These are phyloP conservation scores for Nigrograna mackinnonii DNA, from an alignment of 2,329 filamentous ascomycete genomes.

Conservation along the genomic window DNA sequence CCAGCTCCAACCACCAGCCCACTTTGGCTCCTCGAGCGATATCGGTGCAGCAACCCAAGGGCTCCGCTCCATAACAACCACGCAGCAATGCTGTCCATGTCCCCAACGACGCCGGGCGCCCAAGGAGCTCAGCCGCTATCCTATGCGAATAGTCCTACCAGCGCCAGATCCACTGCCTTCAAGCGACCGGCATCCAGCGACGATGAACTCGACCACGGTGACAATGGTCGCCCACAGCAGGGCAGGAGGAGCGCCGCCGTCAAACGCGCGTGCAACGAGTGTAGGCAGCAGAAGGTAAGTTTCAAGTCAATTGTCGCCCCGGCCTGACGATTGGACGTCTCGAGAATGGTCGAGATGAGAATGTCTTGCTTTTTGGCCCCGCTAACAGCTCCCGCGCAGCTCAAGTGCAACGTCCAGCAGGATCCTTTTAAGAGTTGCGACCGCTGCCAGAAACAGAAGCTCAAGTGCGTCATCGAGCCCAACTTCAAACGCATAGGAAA, in stretches of 20 bases:
- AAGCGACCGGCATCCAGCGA: slow-evolving; percentile 42
- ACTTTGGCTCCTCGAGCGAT: slow-evolving; percentile 14
- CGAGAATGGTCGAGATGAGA: background rate
- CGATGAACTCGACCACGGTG: slow-evolving; percentile 37
- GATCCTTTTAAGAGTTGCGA: slow-evolving; percentile 79
- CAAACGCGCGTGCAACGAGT: slow-evolving; percentile 84
- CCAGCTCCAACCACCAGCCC: slow-evolving; percentile 1
- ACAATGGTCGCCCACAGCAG: slow-evolving; percentile 8
- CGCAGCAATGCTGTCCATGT: slow-evolving; percentile 25
- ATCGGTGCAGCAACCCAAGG: slow-evolving; percentile 13
- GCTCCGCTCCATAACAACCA: slow-evolving; percentile 4
- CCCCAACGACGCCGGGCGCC: slow-evolving; percentile 33
- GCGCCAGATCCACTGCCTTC: slow-evolving; percentile 33
- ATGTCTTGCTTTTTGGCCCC: background rate
- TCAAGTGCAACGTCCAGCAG: slow-evolving; percentile 83
- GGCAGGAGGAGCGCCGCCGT: slow-evolving; percentile 36
- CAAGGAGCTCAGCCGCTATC: slow-evolving; percentile 30
- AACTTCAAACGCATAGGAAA: slow-evolving; percentile 87
- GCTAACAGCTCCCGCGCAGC: slow-evolving; percentile 50
- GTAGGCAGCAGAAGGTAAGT: slow-evolving; percentile 79
- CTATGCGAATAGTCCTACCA: slow-evolving; percentile 31
- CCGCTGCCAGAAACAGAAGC: slow-evolving; percentile 76
- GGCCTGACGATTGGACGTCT: background rate
- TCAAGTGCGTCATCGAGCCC: slow-evolving; percentile 84
- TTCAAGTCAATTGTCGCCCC: background rate